Evolutionary conservation across 306 rosid genomes (phyloP).

Genomic region (Lathyrus aphaca): DNA sequence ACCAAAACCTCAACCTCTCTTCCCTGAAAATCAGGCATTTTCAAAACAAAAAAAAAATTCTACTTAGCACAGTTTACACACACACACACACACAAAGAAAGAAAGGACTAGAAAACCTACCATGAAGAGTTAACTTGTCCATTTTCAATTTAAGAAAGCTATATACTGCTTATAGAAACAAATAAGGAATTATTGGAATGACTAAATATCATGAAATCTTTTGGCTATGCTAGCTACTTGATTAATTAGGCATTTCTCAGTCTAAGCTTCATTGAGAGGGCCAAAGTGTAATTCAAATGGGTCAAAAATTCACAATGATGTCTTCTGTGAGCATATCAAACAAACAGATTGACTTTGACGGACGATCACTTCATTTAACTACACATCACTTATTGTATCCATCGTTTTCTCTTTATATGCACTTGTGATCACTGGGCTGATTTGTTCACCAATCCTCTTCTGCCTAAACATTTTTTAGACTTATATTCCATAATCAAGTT

Average conservation of each 20-base stretch:
- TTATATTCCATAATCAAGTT: background rate
- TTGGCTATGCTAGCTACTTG: constrained; percentile 9
- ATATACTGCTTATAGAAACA: background rate
- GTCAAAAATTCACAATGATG: background rate
- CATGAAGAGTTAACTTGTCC: background rate
- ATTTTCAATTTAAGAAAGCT: constrained; percentile 3
- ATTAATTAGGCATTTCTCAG: background rate
- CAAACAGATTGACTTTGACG: background rate
- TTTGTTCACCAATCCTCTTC: background rate
- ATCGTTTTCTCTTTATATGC: background rate
- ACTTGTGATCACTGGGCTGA: background rate
- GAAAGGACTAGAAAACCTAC: background rate
- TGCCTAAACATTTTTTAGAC: constrained; percentile 5
- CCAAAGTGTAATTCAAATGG: background rate
- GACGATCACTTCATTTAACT: background rate
- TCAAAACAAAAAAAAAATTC: background rate
- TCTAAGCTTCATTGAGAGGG: background rate
- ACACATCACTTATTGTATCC: background rate
- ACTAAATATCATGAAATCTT: background rate
- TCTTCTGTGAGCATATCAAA: background rate
- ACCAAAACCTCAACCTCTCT: constrained; percentile 98
- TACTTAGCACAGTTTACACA: constrained; percentile 19
- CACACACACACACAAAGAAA: background rate
- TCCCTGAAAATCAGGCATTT: constrained; percentile 66
- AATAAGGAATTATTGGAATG: background rate